Evolutionary conservation across 139 green algal species (phyloP).

Genomic region (Chlorella sp.): DNA sequence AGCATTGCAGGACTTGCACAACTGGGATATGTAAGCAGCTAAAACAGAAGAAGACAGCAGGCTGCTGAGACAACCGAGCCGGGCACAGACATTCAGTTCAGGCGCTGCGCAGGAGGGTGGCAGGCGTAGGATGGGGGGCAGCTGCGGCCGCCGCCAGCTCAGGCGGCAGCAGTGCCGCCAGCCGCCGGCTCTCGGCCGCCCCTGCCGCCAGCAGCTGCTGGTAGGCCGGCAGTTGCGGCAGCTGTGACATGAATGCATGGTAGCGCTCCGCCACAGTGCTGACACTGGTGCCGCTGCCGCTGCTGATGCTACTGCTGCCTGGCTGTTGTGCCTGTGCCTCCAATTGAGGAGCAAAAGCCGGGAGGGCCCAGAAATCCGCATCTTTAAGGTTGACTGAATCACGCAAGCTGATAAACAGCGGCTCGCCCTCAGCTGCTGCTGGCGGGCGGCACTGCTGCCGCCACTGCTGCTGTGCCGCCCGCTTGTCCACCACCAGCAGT

Average conservation of each 20-base stretch:
- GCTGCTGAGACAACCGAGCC: too few relatives aligned
- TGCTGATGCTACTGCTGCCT: neutral
- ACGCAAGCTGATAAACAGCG: neutral
- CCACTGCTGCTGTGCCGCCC: neutral
- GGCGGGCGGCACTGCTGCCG: neutral
- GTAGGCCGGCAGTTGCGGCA: neutral
- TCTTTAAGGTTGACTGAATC: neutral
- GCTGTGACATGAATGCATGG: neutral
- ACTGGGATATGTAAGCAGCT: too few relatives aligned
- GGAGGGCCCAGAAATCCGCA: neutral
- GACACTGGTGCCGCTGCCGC: neutral
- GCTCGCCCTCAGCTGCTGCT: neutral
- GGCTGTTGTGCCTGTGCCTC: neutral
- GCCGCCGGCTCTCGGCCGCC: neutral
- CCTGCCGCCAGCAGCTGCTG: neutral
- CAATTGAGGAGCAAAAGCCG: neutral
- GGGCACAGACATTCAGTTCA: too few relatives aligned
- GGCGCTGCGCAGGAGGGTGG: too few relatives aligned
- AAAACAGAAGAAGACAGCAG: too few relatives aligned
- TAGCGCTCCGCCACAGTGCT: neutral
- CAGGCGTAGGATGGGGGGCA: too few relatives aligned
- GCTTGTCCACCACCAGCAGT: constrained; percentile 8
- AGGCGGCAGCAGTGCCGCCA: neutral
- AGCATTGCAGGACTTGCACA: too few relatives aligned
- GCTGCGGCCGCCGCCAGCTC: too few relatives aligned